These are phyloP conservation scores for Sporothrix variecibatus DNA, from an alignment of 2,329 filamentous ascomycete species.

Conservation along the genomic window DNA sequence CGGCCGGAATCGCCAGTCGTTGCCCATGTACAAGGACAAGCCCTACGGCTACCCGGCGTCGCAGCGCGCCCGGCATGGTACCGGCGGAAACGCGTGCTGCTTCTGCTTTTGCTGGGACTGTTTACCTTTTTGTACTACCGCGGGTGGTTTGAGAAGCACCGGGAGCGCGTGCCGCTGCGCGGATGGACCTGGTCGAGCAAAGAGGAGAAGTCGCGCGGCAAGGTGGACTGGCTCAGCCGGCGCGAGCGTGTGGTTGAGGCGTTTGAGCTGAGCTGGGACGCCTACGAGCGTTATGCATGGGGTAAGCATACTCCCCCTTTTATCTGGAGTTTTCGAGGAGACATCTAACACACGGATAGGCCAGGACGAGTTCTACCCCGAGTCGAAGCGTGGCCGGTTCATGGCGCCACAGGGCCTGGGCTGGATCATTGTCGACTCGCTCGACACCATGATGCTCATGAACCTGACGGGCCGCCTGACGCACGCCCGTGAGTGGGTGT, in stretches of 20 bases:
- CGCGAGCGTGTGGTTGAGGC: conserved; percentile 83
- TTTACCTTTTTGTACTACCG: conserved; percentile 69
- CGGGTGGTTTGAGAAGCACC: conserved; percentile 55
- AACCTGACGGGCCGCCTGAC: conserved; percentile 84
- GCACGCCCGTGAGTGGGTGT: conserved; percentile 86
- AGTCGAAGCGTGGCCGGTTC: conserved; percentile 74
- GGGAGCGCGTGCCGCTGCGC: conserved; percentile 40
- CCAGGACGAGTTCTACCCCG: conserved; percentile 82
- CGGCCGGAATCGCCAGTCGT: conserved; percentile 42
- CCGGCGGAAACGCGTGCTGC: conserved; percentile 64
- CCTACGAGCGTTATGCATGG: conserved; percentile 92
- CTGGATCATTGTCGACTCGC: conserved; percentile 96
- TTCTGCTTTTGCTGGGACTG: conserved; percentile 54
- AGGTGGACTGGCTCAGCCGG: conserved; percentile 73
- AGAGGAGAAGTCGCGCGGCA: conserved; percentile 46
- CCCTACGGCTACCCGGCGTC: conserved; percentile 72
- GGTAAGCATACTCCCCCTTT: conserved; percentile 56
- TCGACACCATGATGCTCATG: conserved; percentile 98
- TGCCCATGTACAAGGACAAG: conserved; percentile 99
- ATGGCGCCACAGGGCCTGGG: conserved; percentile 90
- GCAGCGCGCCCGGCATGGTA: conserved; percentile 59
- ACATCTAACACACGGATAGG: conserved; percentile 46
- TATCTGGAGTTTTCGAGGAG: not conserved
- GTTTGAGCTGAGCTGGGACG: conserved; percentile 89
- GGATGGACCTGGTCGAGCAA: conserved; percentile 60